Evolutionary conservation across 306 rosid species (phyloP), one percentile per base, ranked within the genome.

Genomic region (Cicer judaicum): DNA sequence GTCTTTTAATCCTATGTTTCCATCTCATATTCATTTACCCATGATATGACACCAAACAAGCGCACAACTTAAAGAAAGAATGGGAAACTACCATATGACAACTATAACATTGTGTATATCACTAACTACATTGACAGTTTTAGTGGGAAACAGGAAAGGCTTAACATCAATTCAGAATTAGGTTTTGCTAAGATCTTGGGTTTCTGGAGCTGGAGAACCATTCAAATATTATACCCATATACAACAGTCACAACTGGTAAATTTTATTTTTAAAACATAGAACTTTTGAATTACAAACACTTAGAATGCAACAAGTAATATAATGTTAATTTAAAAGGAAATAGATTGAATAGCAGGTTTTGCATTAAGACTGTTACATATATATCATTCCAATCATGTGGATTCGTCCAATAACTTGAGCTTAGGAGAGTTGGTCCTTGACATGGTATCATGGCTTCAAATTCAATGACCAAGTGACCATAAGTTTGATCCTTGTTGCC

Each of bases 361-460:
- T 64, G n/a, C 41, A 79, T 40, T 41, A 63, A 65, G 61, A 72
- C 71, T 8, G 9, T 19, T 68, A 68, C 47, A 69, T 69, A 69
- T 69, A 69, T 55, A 44, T 67, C 40, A 66, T 39, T 29, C 63
- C 65, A 60, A 60, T 60, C 42, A 60, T 60, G 65, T 60, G 65
- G 43, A 60, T 34, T 60, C 65, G 36, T 60, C 65, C 74, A 65
- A 65, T 68, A 19, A 36, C 57, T 7, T 54, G 41, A 43, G 41
- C 44, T 66, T 34, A 60, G 57, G 48, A 41, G 63, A 38, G 67
- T 42, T 49, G 19, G 7, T 43, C 64, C 64, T 76, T 66, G 67
- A 66, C 74, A 55, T 55, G 67, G 70, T 43, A 54, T 66, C 66
- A 65, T 48, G 67, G 72, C 57, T 75, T 65, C 48, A 66, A 54